These are phyloP conservation scores for Raffaelea arxii DNA, from an alignment of 2,329 filamentous ascomycete genomes.

Conservation along the genomic window DNA sequence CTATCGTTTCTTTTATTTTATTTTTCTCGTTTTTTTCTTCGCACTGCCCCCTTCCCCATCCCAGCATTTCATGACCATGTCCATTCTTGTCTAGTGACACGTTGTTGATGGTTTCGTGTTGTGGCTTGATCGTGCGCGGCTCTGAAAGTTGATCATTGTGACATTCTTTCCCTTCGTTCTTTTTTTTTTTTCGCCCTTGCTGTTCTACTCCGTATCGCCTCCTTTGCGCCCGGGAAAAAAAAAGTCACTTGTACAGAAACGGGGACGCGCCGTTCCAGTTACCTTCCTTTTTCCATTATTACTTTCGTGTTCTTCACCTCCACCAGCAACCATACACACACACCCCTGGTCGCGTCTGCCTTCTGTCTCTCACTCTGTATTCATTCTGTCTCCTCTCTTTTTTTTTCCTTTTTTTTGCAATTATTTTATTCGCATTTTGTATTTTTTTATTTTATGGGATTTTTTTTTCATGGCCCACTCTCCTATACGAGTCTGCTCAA, in stretches of 20 bases:
- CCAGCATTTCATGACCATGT: slow-evolving; percentile 9
- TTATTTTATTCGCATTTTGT: not conserved
- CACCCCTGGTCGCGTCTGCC: too few relatives aligned
- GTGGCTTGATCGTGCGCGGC: slow-evolving; percentile 14
- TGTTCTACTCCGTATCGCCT: too few relatives aligned
- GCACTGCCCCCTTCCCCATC: slow-evolving; percentile 18
- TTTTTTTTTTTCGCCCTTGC: not conserved
- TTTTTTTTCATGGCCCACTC: not conserved
- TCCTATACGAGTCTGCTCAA: not conserved
- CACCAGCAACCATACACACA: too few relatives aligned
- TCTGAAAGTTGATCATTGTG: slow-evolving; percentile 13
- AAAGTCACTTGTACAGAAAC: too few relatives aligned
- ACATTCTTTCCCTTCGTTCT: slow-evolving; percentile 1
- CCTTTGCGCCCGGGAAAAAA: too few relatives aligned
- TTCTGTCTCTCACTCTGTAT: too few relatives aligned
- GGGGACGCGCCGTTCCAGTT: too few relatives aligned
- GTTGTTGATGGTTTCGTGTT: slow-evolving; percentile 12
- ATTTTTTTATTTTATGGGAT: not conserved
- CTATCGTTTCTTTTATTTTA: slow-evolving; percentile 13
- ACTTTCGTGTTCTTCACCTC: too few relatives aligned
- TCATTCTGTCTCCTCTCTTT: too few relatives aligned
- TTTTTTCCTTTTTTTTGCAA: slow-evolving; percentile 8
- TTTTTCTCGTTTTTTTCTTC: not conserved
- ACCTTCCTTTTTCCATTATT: not conserved
- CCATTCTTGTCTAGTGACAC: slow-evolving; percentile 18